These are phyloP conservation scores for Berberis thunbergii DNA, from an alignment of 164 flowering plant species.

Conservation along the genomic window DNA sequence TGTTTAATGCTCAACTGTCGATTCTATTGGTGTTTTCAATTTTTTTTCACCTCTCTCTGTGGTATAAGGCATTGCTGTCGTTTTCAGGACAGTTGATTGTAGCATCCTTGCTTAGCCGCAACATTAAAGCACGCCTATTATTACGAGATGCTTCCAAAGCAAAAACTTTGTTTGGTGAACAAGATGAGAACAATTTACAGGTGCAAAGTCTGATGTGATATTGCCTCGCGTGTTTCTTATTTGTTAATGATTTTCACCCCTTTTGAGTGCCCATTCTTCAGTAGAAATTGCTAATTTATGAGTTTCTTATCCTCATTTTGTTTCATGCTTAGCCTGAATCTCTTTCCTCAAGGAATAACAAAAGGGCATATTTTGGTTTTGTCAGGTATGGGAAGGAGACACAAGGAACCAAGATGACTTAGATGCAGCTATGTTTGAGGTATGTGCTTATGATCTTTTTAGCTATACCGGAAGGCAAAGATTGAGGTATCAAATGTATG, in stretches of 20 bases:
- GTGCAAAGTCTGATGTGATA: constrained; percentile 19
- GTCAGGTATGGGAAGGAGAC: constrained; percentile 68
- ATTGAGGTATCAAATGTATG: background rate
- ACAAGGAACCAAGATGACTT: constrained; percentile 68
- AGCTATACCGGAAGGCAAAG: constrained; percentile 1
- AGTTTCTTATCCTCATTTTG: too few relatives aligned
- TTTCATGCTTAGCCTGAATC: too few relatives aligned
- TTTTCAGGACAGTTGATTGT: constrained; percentile 82
- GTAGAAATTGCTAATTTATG: background rate
- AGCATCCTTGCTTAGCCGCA: constrained; percentile 71
- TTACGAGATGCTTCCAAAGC: constrained; percentile 78
- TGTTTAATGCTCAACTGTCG: background rate
- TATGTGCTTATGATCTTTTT: constrained; percentile 17
- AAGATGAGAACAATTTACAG: constrained; percentile 60
- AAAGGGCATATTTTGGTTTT: background rate
- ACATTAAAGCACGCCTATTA: constrained; percentile 56
- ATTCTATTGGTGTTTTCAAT: background rate
- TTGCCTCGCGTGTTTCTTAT: background rate
- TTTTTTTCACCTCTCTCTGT: background rate
- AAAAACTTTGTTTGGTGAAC: constrained; percentile 57
- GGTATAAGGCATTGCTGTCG: background rate
- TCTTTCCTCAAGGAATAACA: too few relatives aligned
- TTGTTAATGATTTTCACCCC: too few relatives aligned
- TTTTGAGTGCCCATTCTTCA: background rate
- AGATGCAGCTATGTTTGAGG: constrained; percentile 78